Evolutionary conservation across 768 basidiomycete species (phyloP), one percentile per base, ranked within the genome.

Genomic region (Goffeauzyma gilvescens): DNA sequence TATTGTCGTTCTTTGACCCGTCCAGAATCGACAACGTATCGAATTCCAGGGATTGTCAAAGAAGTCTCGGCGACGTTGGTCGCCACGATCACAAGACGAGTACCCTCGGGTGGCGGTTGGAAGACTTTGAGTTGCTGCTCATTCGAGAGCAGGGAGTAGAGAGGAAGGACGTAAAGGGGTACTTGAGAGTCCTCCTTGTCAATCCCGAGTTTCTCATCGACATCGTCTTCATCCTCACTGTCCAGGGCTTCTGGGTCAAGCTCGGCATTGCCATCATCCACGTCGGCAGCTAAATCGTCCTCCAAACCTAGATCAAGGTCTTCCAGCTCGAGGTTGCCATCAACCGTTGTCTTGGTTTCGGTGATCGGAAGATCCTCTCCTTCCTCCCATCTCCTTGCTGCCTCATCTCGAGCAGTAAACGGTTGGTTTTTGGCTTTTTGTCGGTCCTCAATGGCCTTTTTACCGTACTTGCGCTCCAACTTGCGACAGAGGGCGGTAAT

Each of bases 1-100:
- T 83, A 89, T 46, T 76, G 75, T 38, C 93, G 74, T 83, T 96
- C 86, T 65, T 98, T 96, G 4, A 82, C 85, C 50, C 89, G 73
- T 4, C 90, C 90, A 54, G 81, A 81, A 59, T 98, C 90, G 22
- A 98, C 76, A n/a, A 98, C 90, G 63, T 98, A 98, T 13, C 83
- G 80, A 54, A 98, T 89, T 5, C 82, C 83, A 20, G 90, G 90
- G 46, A 98, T 98, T 0, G 90, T 96, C 24, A 96, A 68, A 6
- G 90, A 93, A 0, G 90, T 96, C 61, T 96, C 90, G 1, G 90
- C 90, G 21, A 95, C 80, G 59, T 96, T 95, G 1, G 90, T 96
- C 2, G 90, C 76, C 5, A 98, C 78, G 13, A 96, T 85, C 12
- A 96, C 87, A 3, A 98, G 71, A 26, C 93, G 81, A 46, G 70